Evolutionary conservation across 2,329 filamentous ascomycete species (phyloP).

Genomic region (Penicillium paneum): DNA sequence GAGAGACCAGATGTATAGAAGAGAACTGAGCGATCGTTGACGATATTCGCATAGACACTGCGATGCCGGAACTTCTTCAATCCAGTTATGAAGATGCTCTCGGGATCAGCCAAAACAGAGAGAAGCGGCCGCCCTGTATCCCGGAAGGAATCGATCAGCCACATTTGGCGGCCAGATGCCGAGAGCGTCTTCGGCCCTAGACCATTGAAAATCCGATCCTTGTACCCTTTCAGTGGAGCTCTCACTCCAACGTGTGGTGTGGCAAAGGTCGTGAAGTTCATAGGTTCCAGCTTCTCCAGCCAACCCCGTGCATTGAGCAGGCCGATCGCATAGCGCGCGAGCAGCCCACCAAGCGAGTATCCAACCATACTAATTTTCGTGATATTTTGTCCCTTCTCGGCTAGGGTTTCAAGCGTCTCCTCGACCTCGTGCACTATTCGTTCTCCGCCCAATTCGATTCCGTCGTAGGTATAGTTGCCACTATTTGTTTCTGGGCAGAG

Average conservation of each 20-base stretch:
- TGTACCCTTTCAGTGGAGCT: constrained; percentile 63
- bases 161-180: constrained; percentile 80
- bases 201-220: constrained; percentile 73
- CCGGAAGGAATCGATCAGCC: constrained; percentile 80
- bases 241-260: constrained; percentile 77
- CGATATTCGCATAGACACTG: constrained; percentile 78
- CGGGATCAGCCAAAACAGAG: constrained; percentile 74
- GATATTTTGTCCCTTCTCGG: constrained; percentile 65
- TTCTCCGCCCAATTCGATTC: constrained; percentile 67
- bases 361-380: constrained; percentile 81
- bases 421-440: constrained; percentile 64
- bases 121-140: constrained; percentile 78
- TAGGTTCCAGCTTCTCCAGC: constrained; percentile 74
- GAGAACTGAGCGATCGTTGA: constrained; percentile 77
- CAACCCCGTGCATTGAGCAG: constrained; percentile 76
- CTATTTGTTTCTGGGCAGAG: constrained; percentile 56
- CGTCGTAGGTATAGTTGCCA: constrained; percentile 61
- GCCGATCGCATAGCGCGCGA: constrained; percentile 82
- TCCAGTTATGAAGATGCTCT: constrained; percentile 80
- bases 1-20: constrained; percentile 81
- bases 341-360: constrained; percentile 84
- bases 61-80: constrained; percentile 72
- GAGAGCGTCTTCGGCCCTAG: constrained; percentile 77
- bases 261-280: constrained; percentile 94
- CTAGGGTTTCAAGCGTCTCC: constrained; percentile 52